Evolutionary conservation across 148 eudicot species (phyloP).

Genomic region (Spergularia bocconei): DNA sequence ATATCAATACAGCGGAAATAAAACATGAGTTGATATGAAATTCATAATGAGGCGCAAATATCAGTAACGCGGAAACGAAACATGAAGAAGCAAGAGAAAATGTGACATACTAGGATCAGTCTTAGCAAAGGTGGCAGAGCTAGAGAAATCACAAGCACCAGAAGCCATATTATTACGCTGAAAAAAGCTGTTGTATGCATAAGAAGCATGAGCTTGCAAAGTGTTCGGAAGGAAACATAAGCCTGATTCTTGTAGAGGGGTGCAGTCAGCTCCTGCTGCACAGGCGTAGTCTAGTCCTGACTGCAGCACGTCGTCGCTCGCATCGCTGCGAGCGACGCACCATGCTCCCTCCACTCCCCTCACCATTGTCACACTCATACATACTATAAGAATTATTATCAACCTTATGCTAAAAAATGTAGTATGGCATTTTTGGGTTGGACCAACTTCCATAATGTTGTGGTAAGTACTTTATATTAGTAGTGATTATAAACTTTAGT

Average conservation of each 20-base stretch:
- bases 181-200: conserved; percentile 69
- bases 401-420: background rate
- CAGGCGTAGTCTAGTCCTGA: conserved; percentile 28
- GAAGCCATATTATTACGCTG: conserved; percentile 50
- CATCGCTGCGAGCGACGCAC: conserved; percentile 31
- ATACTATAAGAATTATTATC: background rate
- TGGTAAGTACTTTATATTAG: background rate
- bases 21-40: too few species aligned
- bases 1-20: too few species aligned
- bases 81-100: background rate
- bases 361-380: background rate
- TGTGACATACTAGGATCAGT: conserved; percentile 61
- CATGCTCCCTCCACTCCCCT: conserved; percentile 26
- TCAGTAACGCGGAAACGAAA: background rate
- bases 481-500: background rate
- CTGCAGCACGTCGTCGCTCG: conserved; percentile 12
- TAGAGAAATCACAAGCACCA: conserved; percentile 57
- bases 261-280: conserved; percentile 36
- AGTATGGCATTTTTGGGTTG: background rate
- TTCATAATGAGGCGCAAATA: background rate
- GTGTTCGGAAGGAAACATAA: conserved; percentile 70
- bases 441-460: background rate
- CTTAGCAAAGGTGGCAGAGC: conserved; percentile 53
- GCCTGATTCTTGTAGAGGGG: conserved; percentile 46
- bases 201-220: conserved; percentile 66